These are phyloP conservation scores for Solanum hybrid DNA, from an alignment of 305 asterid genomes.

Conservation along the genomic window DNA sequence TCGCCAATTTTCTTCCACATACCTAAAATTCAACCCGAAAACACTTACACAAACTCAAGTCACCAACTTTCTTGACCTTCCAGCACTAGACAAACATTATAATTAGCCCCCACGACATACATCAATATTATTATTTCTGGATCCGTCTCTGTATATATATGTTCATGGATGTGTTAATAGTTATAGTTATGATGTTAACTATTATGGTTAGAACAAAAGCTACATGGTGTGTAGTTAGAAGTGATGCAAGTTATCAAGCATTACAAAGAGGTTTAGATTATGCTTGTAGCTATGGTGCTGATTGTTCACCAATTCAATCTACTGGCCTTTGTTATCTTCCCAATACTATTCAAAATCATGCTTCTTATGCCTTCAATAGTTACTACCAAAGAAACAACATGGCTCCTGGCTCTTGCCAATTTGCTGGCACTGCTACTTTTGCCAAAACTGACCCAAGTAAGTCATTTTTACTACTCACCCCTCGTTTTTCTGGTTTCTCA, in stretches of 20 bases:
- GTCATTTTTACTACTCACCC: background rate
- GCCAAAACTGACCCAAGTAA: conserved; percentile 88
- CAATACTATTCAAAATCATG: conserved; percentile 66
- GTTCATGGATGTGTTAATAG: background rate
- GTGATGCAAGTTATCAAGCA: conserved; percentile 50
- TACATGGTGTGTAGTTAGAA: conserved; percentile 75
- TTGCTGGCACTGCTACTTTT: conserved; percentile 56
- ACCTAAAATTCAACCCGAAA: background rate
- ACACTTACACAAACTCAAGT: background rate
- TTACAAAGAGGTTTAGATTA: conserved; percentile 59
- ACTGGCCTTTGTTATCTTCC: conserved; percentile 71
- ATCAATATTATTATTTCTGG: background rate
- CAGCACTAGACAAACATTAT: background rate
- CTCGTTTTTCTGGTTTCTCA: background rate
- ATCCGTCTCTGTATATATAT: background rate
- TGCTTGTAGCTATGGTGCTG: conserved; percentile 75
- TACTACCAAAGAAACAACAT: conserved; percentile 50
- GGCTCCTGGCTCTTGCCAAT: conserved; percentile 65
- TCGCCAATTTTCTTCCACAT: background rate
- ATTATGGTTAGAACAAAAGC: conserved; percentile 10
- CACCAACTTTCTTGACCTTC: too few species aligned
- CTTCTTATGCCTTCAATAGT: conserved; percentile 82
- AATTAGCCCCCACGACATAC: background rate
- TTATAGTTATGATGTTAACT: background rate
- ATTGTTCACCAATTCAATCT: conserved; percentile 55